Evolutionary conservation across 805 yeast genomes (phyloP).

Genomic region (Saccharomycopsis javanensis): DNA sequence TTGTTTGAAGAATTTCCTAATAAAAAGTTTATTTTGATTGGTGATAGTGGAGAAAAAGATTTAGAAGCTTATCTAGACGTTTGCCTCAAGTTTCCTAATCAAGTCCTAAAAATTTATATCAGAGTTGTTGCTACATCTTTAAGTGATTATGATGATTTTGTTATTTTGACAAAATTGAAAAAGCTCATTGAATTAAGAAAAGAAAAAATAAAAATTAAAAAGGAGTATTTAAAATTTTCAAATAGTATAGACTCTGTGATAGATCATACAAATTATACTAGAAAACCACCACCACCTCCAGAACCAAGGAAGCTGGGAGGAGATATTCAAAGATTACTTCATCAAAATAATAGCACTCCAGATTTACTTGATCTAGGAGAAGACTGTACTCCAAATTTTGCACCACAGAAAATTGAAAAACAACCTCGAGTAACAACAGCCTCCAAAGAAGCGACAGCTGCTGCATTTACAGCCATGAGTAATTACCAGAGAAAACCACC

Average conservation of each 20-base stretch:
- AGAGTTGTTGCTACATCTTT: conserved; percentile 65
- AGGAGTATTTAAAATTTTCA: conserved; percentile 6
- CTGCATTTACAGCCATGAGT: background rate
- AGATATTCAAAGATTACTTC: background rate
- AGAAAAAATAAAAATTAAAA: conserved; percentile 2
- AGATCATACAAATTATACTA: background rate
- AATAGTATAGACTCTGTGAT: background rate
- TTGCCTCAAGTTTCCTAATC: conserved; percentile 51
- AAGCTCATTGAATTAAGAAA: conserved; percentile 5
- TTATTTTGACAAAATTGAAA: conserved; percentile 11
- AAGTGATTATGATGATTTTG: conserved; percentile 37
- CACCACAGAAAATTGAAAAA: background rate
- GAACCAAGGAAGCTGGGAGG: conserved; percentile 5
- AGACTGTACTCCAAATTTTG: background rate
- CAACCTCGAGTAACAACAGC: background rate
- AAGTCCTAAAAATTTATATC: conserved; percentile 66
- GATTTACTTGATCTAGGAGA: background rate
- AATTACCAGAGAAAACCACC: background rate
- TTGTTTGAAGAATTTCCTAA: conserved; percentile 65
- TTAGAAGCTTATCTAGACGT: conserved; percentile 79
- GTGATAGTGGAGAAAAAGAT: conserved; percentile 95
- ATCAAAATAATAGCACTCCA: background rate
- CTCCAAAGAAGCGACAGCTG: background rate
- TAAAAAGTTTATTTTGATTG: conserved; percentile 73
- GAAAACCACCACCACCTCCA: conserved; percentile 6